Conservation (phyloP, 352 stramenopile genomes). For the Pythium oligandrum region DNA sequence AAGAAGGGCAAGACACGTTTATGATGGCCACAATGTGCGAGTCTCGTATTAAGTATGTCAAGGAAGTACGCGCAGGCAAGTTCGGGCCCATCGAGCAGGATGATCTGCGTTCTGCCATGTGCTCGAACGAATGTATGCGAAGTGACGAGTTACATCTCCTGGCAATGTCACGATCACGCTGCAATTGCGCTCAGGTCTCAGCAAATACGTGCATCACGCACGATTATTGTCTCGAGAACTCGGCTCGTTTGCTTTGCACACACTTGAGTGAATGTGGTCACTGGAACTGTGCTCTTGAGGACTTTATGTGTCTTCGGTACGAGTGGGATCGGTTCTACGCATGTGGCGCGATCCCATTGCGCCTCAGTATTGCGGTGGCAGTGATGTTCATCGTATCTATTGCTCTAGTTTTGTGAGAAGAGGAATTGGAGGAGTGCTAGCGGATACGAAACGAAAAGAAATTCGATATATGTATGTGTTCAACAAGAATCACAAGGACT, state of each 20-base stretch:
- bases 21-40: slow-evolving; percentile 70
- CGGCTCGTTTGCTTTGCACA: slow-evolving; percentile 75
- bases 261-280: slow-evolving; percentile 84
- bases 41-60: slow-evolving; percentile 70
- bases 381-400: too few relatives aligned
- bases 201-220: slow-evolving; percentile 52
- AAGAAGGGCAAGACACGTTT: slow-evolving; percentile 59
- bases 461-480: too few relatives aligned
- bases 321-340: slow-evolving; percentile 79
- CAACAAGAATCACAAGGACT: too few relatives aligned
- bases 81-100: slow-evolving; percentile 60
- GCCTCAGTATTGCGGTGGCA: slow-evolving; percentile 5
- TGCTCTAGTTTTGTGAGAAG: too few relatives aligned
- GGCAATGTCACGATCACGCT: slow-evolving; percentile 71
- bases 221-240: slow-evolving; percentile 83
- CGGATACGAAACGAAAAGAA: too few relatives aligned
- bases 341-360: slow-evolving; percentile 23
- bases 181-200: slow-evolving; percentile 79
- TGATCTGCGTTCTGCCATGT: slow-evolving; percentile 79
- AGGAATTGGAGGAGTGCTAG: too few relatives aligned
- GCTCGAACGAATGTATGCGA: slow-evolving; percentile 73
- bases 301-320: slow-evolving; percentile 90
- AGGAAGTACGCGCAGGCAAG: slow-evolving; percentile 43
- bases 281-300: slow-evolving; percentile 81
- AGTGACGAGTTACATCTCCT: slow-evolving; percentile 77